These are phyloP conservation scores for Mucor sp. DNA, from an alignment of 371 early-diverging fungal genomes.

Conservation along the genomic window DNA sequence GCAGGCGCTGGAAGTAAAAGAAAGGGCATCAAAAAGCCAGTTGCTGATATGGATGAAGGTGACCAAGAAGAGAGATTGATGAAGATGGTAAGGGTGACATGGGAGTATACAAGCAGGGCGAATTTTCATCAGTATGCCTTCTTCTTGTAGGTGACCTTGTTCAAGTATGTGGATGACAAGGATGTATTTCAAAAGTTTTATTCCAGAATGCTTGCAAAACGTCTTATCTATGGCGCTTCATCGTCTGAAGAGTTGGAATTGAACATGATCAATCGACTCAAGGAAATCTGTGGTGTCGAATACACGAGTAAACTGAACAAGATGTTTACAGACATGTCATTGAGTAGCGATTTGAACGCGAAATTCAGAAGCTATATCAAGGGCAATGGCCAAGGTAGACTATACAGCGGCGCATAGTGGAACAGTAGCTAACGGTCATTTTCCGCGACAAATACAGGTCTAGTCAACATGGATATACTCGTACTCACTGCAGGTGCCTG, in stretches of 20 bases:
- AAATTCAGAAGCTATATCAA: conserved; percentile 45
- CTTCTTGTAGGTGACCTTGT: conserved; percentile 61
- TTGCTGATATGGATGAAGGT: conserved; percentile 31
- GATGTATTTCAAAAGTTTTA: conserved; percentile 91
- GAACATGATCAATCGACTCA: conserved; percentile 81
- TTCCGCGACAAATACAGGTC: background rate
- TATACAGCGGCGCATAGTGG: too few relatives aligned
- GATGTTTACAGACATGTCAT: conserved; percentile 91
- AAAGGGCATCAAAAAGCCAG: conserved; percentile 13
- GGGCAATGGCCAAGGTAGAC: conserved; percentile 45
- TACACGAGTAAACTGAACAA: conserved; percentile 89
- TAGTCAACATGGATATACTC: conserved; percentile 75
- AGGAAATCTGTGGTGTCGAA: conserved; percentile 92
- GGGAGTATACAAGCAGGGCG: background rate
- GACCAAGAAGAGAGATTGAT: conserved; percentile 62
- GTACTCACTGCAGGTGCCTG: conserved; percentile 91
- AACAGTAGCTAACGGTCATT: background rate
- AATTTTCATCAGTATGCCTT: background rate
- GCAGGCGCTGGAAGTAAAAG: conserved; percentile 12
- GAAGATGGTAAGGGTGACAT: conserved; percentile 34
- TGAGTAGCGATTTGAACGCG: conserved; percentile 81
- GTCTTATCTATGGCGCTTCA: conserved; percentile 78
- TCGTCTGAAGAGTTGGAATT: conserved; percentile 85
- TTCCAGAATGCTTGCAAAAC: conserved; percentile 75
- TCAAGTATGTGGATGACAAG: conserved; percentile 91